Evolutionary conservation across 345 rosid genomes (phyloP).

Genomic region (Populus alba): DNA sequence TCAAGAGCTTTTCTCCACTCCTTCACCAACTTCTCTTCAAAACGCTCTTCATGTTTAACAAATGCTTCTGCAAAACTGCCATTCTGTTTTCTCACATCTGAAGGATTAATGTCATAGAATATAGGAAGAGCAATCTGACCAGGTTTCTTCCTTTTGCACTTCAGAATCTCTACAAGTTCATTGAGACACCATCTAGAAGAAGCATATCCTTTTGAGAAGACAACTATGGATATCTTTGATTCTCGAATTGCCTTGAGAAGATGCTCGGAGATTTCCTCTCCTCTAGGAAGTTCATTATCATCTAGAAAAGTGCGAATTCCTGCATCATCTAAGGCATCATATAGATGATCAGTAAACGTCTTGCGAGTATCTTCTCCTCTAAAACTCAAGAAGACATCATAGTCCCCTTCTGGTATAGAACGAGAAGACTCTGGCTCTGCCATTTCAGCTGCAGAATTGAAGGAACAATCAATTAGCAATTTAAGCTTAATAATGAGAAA

Average conservation of each 20-base stretch:
- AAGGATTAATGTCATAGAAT: not conserved
- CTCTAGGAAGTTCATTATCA: not conserved
- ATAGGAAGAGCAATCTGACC: not conserved
- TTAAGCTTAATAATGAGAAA: no score
- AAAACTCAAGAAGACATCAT: no score
- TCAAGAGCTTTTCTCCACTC: not conserved
- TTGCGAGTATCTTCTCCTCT: no score
- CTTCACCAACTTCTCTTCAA: not conserved
- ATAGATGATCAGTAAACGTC: no score
- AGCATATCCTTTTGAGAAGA: not conserved
- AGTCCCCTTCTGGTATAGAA: no score
- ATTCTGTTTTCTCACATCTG: not conserved
- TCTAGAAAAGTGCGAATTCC: not conserved
- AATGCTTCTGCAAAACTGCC: not conserved
- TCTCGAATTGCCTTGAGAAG: not conserved
- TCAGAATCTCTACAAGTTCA: no score
- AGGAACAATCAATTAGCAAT: no score
- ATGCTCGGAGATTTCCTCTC: not conserved
- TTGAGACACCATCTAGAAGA: no score
- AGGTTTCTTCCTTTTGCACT: no score
- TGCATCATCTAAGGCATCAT: no score
- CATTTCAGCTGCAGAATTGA: no score
- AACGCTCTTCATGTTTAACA: not conserved
- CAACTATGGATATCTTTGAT: not conserved
- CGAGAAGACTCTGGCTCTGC: no score